These are phyloP conservation scores for Coemansia interrupta DNA, from an alignment of 192 early-diverging fungal species.

Conservation along the genomic window DNA sequence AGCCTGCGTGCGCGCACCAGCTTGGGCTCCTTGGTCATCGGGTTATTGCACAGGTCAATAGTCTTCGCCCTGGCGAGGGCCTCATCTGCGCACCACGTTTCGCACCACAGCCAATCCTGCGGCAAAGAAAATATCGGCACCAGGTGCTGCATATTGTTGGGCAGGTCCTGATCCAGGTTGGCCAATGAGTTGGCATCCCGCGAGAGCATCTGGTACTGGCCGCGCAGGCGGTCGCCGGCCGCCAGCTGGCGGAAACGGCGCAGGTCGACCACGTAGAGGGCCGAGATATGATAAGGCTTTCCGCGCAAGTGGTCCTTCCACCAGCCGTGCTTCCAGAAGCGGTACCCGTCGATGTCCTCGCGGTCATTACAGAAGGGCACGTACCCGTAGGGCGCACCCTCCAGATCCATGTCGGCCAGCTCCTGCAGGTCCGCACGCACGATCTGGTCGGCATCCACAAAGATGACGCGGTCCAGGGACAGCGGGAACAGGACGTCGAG, in stretches of 20 bases:
- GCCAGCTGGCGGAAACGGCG: slow-evolving; percentile 85
- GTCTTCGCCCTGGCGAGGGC: slow-evolving; percentile 84
- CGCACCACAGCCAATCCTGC: slow-evolving; percentile 99
- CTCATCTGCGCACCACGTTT: slow-evolving; percentile 95
- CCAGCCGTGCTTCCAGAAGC: slow-evolving; percentile 97
- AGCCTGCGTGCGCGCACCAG: slow-evolving; percentile 86
- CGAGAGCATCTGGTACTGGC: slow-evolving; percentile 89
- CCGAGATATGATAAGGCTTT: slow-evolving; percentile 93
- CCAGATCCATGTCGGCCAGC: slow-evolving; percentile 84
- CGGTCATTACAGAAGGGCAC: slow-evolving; percentile 93
- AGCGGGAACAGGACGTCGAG: slow-evolving; percentile 96
- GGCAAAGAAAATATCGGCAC: slow-evolving; percentile 91
- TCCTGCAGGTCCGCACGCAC: slow-evolving; percentile 95
- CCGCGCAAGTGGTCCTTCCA: slow-evolving; percentile 86
- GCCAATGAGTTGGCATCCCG: slow-evolving; percentile 84
- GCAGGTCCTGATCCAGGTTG: slow-evolving; percentile 97
- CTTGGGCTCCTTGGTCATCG: slow-evolving; percentile 98
- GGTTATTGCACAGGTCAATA: slow-evolving; percentile 99
- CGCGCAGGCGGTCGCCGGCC: slow-evolving; percentile 88
- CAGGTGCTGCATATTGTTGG: slow-evolving; percentile 91
- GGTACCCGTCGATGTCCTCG: slow-evolving; percentile 90
- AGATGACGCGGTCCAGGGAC: slow-evolving; percentile 88
- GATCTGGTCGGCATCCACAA: slow-evolving; percentile 98
- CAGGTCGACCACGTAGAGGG: slow-evolving; percentile 95
- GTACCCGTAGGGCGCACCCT: slow-evolving; percentile 94